phyloP scores from a whole-genome alignment of 75 land plant genomes.

The Pinus tabuliformis region DNA sequence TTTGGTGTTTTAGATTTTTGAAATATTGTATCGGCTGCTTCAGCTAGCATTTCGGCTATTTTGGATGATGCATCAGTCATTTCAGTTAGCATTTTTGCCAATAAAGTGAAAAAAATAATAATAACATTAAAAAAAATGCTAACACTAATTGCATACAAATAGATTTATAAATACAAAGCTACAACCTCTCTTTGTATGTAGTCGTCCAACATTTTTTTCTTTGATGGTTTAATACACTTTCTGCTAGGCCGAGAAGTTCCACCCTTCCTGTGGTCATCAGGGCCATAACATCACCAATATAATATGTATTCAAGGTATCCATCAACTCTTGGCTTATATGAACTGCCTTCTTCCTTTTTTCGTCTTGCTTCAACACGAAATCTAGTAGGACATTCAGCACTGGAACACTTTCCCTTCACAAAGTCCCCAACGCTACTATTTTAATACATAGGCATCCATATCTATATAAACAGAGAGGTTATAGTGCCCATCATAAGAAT shows the following conservation, averaged over 20 bases:
- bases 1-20: no score
- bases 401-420: conserved; percentile 66
- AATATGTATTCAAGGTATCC: conserved; percentile 68
- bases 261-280: conserved; percentile 74
- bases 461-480: no score
- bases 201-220: conserved; percentile 62
- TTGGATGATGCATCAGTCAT: no score
- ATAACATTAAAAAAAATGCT: no score
- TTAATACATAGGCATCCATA: no score
- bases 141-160: no score
- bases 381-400: conserved; percentile 64
- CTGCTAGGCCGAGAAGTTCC: conserved; percentile 68
- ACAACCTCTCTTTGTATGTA: conserved; percentile 75
- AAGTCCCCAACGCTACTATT: conserved; percentile 44
- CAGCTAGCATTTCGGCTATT: no score
- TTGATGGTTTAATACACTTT: conserved; percentile 28
- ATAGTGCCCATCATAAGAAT: no score
- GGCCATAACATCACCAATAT: conserved; percentile 90
- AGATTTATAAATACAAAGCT: no score
- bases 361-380: conserved; percentile 83
- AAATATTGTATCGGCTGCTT: no score
- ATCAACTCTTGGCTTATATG: conserved; percentile 64
- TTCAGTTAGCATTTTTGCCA: no score
- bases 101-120: no score
- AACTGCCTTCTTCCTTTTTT: conserved; percentile 20